phyloP scores from a whole-genome alignment of 345 rosid genomes.

The Eucalyptus erythrocorys region DNA sequence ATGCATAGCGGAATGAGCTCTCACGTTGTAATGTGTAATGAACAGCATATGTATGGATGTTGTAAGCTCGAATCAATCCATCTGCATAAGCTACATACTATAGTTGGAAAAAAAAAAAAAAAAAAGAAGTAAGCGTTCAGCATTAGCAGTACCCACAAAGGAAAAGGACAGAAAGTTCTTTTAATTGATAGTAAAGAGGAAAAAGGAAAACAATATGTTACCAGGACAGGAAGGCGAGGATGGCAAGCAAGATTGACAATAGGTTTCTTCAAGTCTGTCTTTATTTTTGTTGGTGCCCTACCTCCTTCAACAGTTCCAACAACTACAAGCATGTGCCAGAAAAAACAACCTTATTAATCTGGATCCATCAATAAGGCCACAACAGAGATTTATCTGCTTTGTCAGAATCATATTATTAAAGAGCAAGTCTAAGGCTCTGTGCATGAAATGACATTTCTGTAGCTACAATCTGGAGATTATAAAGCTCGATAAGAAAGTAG shows the following conservation, averaged over 20 bases:
- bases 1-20: background rate
- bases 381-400: background rate
- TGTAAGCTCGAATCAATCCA: slow-evolving; percentile 94
- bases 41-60: slow-evolving; percentile 89
- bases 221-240: slow-evolving; percentile 97
- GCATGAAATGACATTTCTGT: background rate
- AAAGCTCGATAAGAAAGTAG: background rate
- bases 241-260: slow-evolving; percentile 92
- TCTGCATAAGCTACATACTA: slow-evolving; percentile 99
- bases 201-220: slow-evolving; percentile 8
- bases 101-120: background rate
- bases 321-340: slow-evolving; percentile 32
- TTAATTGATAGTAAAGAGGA: background rate
- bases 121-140: background rate
- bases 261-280: slow-evolving; percentile 93
- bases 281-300: slow-evolving; percentile 87
- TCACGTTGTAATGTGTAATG: slow-evolving; percentile 84
- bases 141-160: background rate
- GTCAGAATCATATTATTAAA: background rate
- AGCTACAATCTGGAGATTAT: background rate
- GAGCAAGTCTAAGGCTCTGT: background rate
- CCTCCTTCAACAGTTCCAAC: slow-evolving; percentile 99
- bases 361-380: background rate
- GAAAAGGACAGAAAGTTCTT: background rate
- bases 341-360: background rate